Conservation (phyloP, 805 yeast genomes). For the Kregervanrija delftensis region DNA sequence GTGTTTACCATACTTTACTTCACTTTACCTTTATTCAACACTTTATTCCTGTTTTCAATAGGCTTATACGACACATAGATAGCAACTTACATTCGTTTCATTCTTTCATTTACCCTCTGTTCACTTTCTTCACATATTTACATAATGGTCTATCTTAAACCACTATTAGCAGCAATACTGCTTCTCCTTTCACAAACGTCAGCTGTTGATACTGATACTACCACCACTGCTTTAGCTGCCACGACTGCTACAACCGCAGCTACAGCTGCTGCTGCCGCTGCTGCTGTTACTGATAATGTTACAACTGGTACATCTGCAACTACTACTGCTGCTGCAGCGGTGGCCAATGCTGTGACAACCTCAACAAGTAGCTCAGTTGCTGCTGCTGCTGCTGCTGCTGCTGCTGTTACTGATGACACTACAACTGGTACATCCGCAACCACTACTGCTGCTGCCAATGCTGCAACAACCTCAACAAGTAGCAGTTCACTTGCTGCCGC, state of each 20-base stretch:
- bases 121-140: too few species aligned
- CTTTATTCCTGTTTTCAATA: too few species aligned
- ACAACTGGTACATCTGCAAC: background rate
- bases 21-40: too few species aligned
- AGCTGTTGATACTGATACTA: background rate
- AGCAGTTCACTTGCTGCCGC: slow-evolving; percentile 9
- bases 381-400: slow-evolving; percentile 3
- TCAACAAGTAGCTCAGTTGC: slow-evolving; percentile 5
- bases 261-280: slow-evolving; percentile 2
- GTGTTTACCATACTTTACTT: too few species aligned
- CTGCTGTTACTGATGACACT: slow-evolving; percentile 6
- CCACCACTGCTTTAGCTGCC: slow-evolving; percentile 9
- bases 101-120: too few species aligned
- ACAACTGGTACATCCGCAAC: slow-evolving; percentile 8
- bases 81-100: too few species aligned
- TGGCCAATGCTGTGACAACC: slow-evolving; percentile 3
- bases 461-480: slow-evolving; percentile 10
- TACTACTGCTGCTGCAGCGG: slow-evolving; percentile 2
- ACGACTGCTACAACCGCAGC: slow-evolving; percentile 11
- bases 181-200: too few species aligned
- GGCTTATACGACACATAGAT: too few species aligned
- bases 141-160: too few species aligned
- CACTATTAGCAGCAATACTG: too few species aligned
- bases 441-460: slow-evolving; percentile 5
- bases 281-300: background rate